phyloP scores from a whole-genome alignment of 2,329 filamentous ascomycete species.

The Zymoseptoria tritici region DNA sequence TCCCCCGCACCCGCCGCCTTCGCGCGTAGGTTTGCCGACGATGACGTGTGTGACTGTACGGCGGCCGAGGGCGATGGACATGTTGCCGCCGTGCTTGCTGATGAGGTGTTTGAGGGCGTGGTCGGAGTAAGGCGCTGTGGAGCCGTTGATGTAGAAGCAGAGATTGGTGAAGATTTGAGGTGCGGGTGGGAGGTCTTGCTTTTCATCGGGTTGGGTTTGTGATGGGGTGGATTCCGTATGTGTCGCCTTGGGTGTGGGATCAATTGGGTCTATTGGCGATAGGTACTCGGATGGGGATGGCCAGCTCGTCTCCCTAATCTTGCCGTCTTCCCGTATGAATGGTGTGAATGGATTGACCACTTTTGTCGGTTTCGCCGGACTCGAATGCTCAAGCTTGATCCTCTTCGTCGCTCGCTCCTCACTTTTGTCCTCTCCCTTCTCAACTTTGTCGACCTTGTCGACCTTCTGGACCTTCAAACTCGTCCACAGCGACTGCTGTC shows the following conservation, averaged over 20 bases:
- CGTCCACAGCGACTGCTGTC: conserved; percentile 37
- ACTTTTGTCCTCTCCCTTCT: conserved; percentile 9
- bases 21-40: conserved; percentile 50
- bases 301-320: conserved; percentile 28
- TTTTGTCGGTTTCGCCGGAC: conserved; percentile 11
- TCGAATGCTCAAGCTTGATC: conserved; percentile 8
- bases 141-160: conserved; percentile 80
- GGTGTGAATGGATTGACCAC: conserved; percentile 28
- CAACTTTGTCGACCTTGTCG: background rate
- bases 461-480: conserved; percentile 21
- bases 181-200: background rate
- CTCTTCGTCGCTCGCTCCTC: conserved; percentile 13
- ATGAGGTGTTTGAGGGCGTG: conserved; percentile 77
- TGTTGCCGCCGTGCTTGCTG: conserved; percentile 61
- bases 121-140: conserved; percentile 78
- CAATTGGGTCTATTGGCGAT: conserved; percentile 16
- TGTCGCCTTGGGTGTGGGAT: background rate
- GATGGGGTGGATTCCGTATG: background rate
- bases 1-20: conserved; percentile 54
- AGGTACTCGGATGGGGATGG: conserved; percentile 26
- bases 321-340: conserved; percentile 23
- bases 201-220: background rate
- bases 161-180: conserved; percentile 51
- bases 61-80: conserved; percentile 64
- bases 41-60: conserved; percentile 80